Evolutionary conservation across 805 yeast species (phyloP).

Genomic region (Starmerella vitae): DNA sequence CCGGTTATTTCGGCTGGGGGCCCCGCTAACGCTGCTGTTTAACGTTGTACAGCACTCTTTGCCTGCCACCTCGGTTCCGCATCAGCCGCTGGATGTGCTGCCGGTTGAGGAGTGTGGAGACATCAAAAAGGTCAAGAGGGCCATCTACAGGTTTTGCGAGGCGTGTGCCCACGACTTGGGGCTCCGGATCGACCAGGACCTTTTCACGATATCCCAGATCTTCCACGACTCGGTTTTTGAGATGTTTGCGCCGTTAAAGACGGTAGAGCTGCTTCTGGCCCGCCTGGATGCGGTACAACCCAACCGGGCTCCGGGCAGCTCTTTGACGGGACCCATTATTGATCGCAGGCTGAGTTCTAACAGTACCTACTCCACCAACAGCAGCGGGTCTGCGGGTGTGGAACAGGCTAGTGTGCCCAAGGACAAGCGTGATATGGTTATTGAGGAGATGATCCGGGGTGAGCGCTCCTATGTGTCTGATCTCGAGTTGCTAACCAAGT

Average conservation of each 20-base stretch:
- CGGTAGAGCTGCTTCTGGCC: slow-evolving; percentile 52
- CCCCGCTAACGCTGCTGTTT: slow-evolving; percentile 76
- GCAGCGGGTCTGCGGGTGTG: neutral
- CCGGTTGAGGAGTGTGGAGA: slow-evolving; percentile 65
- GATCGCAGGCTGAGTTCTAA: slow-evolving; percentile 44
- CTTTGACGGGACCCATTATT: slow-evolving; percentile 34
- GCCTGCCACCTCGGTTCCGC: neutral
- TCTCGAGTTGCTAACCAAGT: slow-evolving; percentile 56
- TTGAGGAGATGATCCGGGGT: slow-evolving; percentile 71
- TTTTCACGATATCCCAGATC: slow-evolving; percentile 82
- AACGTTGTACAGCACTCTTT: slow-evolving; percentile 37
- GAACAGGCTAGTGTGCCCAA: slow-evolving; percentile 6
- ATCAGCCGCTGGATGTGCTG: slow-evolving; percentile 33
- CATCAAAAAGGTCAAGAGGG: slow-evolving; percentile 68
- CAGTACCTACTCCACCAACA: neutral
- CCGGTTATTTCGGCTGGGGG: slow-evolving; percentile 80
- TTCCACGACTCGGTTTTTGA: slow-evolving; percentile 72
- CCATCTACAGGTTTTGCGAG: slow-evolving; percentile 75
- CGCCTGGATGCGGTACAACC: slow-evolving; percentile 25
- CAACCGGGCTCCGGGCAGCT: slow-evolving; percentile 3
- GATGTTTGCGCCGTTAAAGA: slow-evolving; percentile 57
- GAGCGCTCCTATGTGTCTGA: slow-evolving; percentile 91
- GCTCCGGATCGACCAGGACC: slow-evolving; percentile 55
- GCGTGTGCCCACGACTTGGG: slow-evolving; percentile 70
- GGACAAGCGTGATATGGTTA: slow-evolving; percentile 53